Base-by-base conservation (phyloP, 805 yeast genomes). In the Kuraishia ogatae region DNA sequence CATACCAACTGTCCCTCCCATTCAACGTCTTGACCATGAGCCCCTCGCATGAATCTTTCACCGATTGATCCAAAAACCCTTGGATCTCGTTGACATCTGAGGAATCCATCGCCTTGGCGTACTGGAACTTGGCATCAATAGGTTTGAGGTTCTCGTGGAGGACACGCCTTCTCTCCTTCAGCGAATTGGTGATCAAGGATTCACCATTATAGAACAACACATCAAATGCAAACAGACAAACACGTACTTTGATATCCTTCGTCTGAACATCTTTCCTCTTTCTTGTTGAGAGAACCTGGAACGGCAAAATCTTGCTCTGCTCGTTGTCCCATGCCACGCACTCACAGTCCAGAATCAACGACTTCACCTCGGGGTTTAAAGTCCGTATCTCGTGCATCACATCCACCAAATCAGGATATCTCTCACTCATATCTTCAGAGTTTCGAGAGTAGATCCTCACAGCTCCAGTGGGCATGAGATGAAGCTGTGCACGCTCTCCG, bases 401-500 rank as follows among this genome's bases (percentile, higher is more conserved):
- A 1, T 84, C 77, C 15, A 87, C 73, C 58, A 94, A 80, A 69
- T 94, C 99, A 0, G 99, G 99, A 66, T 94, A 94, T 64, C 97
- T 75, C 65, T 88, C 90, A 0, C 97, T 86, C 99, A 94, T 94
- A 68, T 94, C 93, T 71, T 94, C 99, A 53, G 96, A 89, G 69
- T 93, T 94, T 70, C 99, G 81, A 2, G 97, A 92, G 68, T 89
- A 94, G 13, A 94, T 86, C 55, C 80, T 77, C 61, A 90, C 84
- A 11, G 77, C 70, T 1, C 94, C 93, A 61, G 79, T 79, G 0
- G 77, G 69, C 15, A 89, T 68, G 28, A 86, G 69, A 69, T 94
- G 99, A 11, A 94, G 85, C 67, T 94, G 99, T 0, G 98, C 98
- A 62, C 99, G 80, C 71, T 94, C 99, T 50, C 99, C 99, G 67